Base-by-base conservation (phyloP, 208 protist species). In the Trypanosoma rangeli region DNA sequence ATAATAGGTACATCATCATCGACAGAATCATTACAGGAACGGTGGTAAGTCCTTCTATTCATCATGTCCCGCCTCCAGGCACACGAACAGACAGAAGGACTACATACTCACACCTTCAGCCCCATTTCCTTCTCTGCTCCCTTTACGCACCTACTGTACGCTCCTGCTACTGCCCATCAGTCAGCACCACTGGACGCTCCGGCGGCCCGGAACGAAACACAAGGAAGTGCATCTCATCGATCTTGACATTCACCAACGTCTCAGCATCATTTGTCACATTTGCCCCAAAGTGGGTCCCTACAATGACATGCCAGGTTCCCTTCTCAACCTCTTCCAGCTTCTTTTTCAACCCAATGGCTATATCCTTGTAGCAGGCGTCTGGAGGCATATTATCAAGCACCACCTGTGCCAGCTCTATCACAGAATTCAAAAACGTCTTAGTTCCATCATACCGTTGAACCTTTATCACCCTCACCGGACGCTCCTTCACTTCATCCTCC, bases 241-340 rank as follows among this genome's bases (percentile, higher is more conserved):
- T 84, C 63, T 87, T 81, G n/a, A 96, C 76, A 78, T 96, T 96
- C 35, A 94, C 71, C 3, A 96, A 68, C 3, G 86, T 94, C 35
- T 85, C 84, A 35, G 79, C 85, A 55, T 96, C 92, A 54, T 92
- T 87, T 22, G 92, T 94, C 13, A 94, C 84, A 78, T 96, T 96
- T 33, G 77, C 83, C 56, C 87, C 92, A 64, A 96, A 96, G 72
- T 94, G 78, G 31, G 78, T 81, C 29, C 92, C 92, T 0, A 88
- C 87, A 71, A 96, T 93, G 4, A 83, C 84, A 67, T 96, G 92
- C 92, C 92, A 96, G 10, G 87, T 93, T 7, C 85, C 85, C 15
- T 80, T 69, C 62, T 88, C 82, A 37, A 52, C 77, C 26, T 59
- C 74, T 58, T 96, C 92, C 35, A 94, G 73, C 28, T 88, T 83